These are phyloP conservation scores for Ogataea parapolymorpha DNA, from an alignment of 805 yeast species.

Conservation along the genomic window DNA sequence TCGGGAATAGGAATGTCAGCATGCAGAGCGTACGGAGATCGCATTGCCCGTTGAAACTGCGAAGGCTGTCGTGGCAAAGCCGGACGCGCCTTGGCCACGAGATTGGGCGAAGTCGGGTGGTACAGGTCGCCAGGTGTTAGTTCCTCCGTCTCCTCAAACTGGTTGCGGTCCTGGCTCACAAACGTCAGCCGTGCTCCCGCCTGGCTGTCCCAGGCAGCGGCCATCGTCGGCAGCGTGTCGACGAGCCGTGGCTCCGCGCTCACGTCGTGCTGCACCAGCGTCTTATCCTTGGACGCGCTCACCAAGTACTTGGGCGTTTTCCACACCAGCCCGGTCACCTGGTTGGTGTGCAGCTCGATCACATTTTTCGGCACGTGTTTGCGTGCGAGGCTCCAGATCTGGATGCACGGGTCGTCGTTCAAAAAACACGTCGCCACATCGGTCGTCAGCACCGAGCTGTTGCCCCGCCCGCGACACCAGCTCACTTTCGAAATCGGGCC, in stretches of 20 bases:
- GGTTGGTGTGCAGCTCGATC: conserved; percentile 46
- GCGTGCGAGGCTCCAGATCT: conserved; percentile 66
- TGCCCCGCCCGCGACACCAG: conserved; percentile 53
- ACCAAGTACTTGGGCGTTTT: conserved; percentile 44
- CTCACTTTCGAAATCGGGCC: conserved; percentile 74
- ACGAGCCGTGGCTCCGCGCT: conserved; percentile 39
- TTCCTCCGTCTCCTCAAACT: conserved; percentile 32
- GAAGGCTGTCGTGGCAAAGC: conserved; percentile 19
- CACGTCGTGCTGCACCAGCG: conserved; percentile 47
- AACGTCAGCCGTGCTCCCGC: conserved; percentile 48
- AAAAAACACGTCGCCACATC: conserved; percentile 72
- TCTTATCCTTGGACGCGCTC: conserved; percentile 50
- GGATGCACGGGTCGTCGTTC: conserved; percentile 67
- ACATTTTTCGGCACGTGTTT: conserved; percentile 66
- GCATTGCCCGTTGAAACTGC: conserved; percentile 8
- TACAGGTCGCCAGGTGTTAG: conserved; percentile 1
- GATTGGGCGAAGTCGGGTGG: conserved; percentile 14
- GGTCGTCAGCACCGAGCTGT: conserved; percentile 46
- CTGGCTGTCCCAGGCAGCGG: conserved; percentile 55
- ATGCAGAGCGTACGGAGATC: conserved; percentile 37
- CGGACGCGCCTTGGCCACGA: conserved; percentile 16
- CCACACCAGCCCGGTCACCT: conserved; percentile 57
- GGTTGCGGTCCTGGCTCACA: conserved; percentile 47
- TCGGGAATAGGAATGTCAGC: conserved; percentile 40
- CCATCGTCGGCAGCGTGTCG: conserved; percentile 48